These are phyloP conservation scores for Fusarium piperis DNA, from an alignment of 2,329 filamentous ascomycete genomes.

Conservation along the genomic window DNA sequence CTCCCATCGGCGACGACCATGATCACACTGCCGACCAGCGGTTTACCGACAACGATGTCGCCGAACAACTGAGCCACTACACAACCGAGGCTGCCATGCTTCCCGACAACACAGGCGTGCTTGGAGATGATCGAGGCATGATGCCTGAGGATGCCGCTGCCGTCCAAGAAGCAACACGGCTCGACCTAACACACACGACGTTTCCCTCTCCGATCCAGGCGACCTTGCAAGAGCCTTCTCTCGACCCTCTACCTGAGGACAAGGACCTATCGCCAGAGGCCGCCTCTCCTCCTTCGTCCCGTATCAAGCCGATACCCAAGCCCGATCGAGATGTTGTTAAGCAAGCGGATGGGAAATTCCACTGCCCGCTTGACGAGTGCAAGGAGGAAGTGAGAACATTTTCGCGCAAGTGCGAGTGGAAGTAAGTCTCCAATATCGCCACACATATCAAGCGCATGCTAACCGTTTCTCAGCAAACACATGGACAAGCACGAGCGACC, in stretches of 20 bases:
- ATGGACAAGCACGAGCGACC: slow-evolving; percentile 98
- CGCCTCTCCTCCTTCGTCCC: slow-evolving; percentile 48
- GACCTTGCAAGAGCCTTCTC: slow-evolving; percentile 44
- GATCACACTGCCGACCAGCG: slow-evolving; percentile 54
- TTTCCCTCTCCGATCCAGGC: slow-evolving; percentile 50
- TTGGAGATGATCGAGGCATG: slow-evolving; percentile 48
- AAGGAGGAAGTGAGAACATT: slow-evolving; percentile 73
- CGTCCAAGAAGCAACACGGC: slow-evolving; percentile 50
- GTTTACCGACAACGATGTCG: slow-evolving; percentile 55
- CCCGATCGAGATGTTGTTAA: slow-evolving; percentile 66
- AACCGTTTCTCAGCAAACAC: slow-evolving; percentile 75
- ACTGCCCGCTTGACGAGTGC: slow-evolving; percentile 78
- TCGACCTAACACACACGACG: slow-evolving; percentile 49
- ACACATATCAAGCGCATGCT: slow-evolving; percentile 23
- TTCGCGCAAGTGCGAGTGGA: slow-evolving; percentile 90
- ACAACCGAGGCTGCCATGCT: slow-evolving; percentile 52
- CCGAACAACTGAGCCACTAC: slow-evolving; percentile 56
- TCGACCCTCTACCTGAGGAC: slow-evolving; percentile 47
- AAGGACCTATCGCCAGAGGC: slow-evolving; percentile 48
- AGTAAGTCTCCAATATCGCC: slow-evolving; percentile 66
- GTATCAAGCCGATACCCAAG: slow-evolving; percentile 66
- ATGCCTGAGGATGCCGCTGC: slow-evolving; percentile 52
- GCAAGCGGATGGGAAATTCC: slow-evolving; percentile 78
- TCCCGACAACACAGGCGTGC: slow-evolving; percentile 50
- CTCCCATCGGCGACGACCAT: slow-evolving; percentile 56